Percentiles rank a stretch among this genome's conserved stretches.
Evolutionary conservation across 2,329 filamentous ascomycete species (phyloP).

Genomic region (Blumeria hordei): DNA sequence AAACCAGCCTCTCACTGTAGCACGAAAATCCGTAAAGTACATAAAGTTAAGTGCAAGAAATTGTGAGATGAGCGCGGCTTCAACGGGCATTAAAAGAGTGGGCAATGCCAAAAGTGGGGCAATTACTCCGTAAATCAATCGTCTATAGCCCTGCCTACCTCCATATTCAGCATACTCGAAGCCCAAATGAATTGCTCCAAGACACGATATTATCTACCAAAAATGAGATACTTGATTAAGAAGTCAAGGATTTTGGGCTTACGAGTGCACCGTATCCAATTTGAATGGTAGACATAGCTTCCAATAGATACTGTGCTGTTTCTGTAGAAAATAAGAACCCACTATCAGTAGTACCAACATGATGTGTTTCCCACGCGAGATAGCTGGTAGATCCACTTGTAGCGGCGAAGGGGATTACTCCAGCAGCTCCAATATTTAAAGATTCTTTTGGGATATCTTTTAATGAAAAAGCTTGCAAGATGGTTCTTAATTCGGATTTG

Average conservation of each 20-base stretch:
- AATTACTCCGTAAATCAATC: constrained; percentile 63
- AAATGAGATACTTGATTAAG: constrained; percentile 2
- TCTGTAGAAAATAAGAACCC: constrained; percentile 40
- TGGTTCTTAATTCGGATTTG: constrained; percentile 31
- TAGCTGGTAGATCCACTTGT: constrained; percentile 67
- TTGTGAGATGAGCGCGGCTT: constrained; percentile 67
- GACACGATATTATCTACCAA: constrained; percentile 61
- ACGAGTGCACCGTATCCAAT: constrained; percentile 74
- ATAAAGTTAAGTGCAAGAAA: constrained; percentile 66
- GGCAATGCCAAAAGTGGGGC: constrained; percentile 73
- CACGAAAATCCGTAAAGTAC: constrained; percentile 64
- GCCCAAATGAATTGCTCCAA: constrained; percentile 84
- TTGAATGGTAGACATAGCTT: constrained; percentile 64
- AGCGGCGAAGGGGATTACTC: constrained; percentile 62
- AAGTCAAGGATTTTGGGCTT: constrained; percentile 13
- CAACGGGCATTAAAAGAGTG: constrained; percentile 59
- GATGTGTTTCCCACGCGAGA: constrained; percentile 63
- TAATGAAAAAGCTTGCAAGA: constrained; percentile 47
- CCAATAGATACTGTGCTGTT: constrained; percentile 46
- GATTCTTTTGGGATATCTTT: constrained; percentile 40
- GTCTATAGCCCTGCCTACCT: constrained; percentile 43
- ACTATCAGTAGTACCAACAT: constrained; percentile 32
- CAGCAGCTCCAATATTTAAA: constrained; percentile 45
- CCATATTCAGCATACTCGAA: constrained; percentile 56
- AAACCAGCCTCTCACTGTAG: constrained; percentile 50